Conservation (phyloP, 257 asterid genomes). For the Misopates orontium region DNA sequence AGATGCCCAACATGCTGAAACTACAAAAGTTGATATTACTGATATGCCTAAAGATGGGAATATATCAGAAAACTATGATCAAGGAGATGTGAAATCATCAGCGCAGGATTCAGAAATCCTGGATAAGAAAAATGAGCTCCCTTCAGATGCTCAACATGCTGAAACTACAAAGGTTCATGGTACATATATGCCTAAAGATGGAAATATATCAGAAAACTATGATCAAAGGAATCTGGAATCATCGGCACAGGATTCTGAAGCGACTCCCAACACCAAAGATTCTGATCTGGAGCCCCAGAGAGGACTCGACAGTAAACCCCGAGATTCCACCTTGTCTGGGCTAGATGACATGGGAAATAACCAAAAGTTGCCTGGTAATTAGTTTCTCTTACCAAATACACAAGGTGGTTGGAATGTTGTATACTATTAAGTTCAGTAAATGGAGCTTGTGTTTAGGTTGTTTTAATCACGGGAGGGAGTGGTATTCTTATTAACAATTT, state of each 20-base stretch:
- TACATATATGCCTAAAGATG: too few species aligned
- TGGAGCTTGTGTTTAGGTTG: too few species aligned
- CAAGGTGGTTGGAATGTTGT: not conserved
- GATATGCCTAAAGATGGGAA: too few species aligned
- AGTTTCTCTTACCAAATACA: not conserved
- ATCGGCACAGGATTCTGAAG: conserved; percentile 26
- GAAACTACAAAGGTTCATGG: conserved; percentile 29
- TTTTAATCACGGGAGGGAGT: not conserved
- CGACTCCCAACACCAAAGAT: conserved; percentile 18
- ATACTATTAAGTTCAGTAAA: not conserved
- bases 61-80: too few species aligned
- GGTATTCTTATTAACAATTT: not conserved
- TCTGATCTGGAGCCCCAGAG: conserved; percentile 8
- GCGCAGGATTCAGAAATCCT: not conserved
- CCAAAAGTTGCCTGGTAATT: not conserved
- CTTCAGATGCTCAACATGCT: conserved; percentile 26
- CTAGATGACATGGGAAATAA: conserved; percentile 24
- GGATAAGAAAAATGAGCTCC: conserved; percentile 24
- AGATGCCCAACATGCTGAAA: conserved; percentile 28
- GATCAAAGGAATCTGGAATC: conserved; percentile 17
- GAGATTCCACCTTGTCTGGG: conserved; percentile 5
- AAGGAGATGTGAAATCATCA: not conserved
- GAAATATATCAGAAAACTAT: too few species aligned
- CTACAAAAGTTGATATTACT: too few species aligned
- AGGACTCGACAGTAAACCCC: not conserved